A percentile compares a stretch with the other conserved stretches of the same genome.
phyloP scores from a whole-genome alignment of 1,284 basidiomycete species.

The Farysia itapuensis region DNA sequence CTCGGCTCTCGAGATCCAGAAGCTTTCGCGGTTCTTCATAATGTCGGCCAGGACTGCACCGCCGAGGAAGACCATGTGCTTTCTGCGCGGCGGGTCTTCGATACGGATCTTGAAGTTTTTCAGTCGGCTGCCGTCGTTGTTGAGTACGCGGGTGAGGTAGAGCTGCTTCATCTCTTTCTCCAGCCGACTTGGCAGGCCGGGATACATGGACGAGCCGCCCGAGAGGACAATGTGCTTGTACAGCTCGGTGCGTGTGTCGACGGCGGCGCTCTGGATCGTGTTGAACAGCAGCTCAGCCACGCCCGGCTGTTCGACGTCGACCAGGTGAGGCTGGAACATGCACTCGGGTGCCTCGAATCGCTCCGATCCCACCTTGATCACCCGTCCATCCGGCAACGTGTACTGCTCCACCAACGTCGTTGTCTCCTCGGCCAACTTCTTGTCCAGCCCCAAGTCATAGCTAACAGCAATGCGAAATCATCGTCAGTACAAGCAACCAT shows the following conservation, averaged over 20 bases:
- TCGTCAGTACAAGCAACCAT: too few species aligned
- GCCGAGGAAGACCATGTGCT: constrained; percentile 99
- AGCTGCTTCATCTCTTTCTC: constrained; percentile 99
- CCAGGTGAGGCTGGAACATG: constrained; percentile 99
- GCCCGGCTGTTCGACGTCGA: constrained; percentile 95
- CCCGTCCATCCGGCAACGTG: constrained; percentile 94
- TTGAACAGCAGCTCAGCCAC: constrained; percentile 97
- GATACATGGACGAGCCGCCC: constrained; percentile 93
- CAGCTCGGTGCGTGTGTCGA: constrained; percentile 85
- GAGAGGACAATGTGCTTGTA: constrained; percentile 99
- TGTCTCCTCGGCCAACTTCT: constrained; percentile 90
- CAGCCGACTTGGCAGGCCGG: constrained; percentile 89
- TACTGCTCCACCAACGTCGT: constrained; percentile 95
- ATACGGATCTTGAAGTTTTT: constrained; percentile 99
- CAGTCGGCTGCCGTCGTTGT: constrained; percentile 79
- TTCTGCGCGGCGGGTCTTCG: constrained; percentile 94
- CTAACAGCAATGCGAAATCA: constrained; percentile 11
- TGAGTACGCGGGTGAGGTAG: constrained; percentile 84
- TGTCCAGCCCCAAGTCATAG: constrained; percentile 94
- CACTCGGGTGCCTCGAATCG: constrained; percentile 99
- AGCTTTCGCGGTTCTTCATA: constrained; percentile 91
- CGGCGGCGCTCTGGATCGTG: constrained; percentile 87
- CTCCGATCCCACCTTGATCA: constrained; percentile 96
- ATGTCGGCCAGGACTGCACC: constrained; percentile 83
- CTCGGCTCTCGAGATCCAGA: constrained; percentile 67